Percentiles rank a stretch among this genome's conserved stretches.
Evolutionary conservation across 768 basidiomycete genomes (phyloP).

Genomic region (Rhodotorula toruloides): DNA sequence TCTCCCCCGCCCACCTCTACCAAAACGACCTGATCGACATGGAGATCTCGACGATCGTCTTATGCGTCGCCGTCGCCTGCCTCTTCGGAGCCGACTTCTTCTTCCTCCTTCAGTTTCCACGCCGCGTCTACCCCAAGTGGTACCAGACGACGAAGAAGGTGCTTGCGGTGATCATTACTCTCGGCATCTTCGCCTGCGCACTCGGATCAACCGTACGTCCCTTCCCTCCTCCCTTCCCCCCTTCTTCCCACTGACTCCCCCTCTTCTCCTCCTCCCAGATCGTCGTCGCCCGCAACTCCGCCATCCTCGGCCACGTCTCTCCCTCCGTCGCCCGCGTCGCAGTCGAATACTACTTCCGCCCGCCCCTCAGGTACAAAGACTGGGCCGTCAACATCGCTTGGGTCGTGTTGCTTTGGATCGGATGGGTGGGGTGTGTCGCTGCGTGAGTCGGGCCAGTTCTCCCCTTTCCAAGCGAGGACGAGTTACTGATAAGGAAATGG

Average conservation of each 20-base stretch:
- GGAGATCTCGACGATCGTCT: constrained; percentile 34
- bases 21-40: constrained; percentile 37
- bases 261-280: not conserved
- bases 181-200: constrained; percentile 31
- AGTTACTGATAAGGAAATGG: not conserved
- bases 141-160: constrained; percentile 32
- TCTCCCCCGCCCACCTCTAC: constrained; percentile 29
- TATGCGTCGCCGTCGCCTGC: constrained; percentile 36
- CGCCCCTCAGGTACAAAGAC: constrained; percentile 24
- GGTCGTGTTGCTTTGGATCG: constrained; percentile 23
- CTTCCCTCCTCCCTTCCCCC: not conserved
- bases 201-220: constrained; percentile 26
- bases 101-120: constrained; percentile 39
- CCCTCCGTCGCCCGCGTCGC: constrained; percentile 4
- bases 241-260: no score
- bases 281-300: constrained; percentile 27
- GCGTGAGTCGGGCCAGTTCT: constrained; percentile 5
- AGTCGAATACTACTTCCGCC: constrained; percentile 23
- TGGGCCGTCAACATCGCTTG: constrained; percentile 36
- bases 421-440: constrained; percentile 9
- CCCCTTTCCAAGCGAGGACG: not conserved
- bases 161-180: constrained; percentile 24
- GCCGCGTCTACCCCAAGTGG: constrained; percentile 30
- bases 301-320: constrained; percentile 17
- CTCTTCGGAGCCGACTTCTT: constrained; percentile 42